Percentiles rank a stretch among this genome's conserved stretches.
Evolutionary conservation across 208 protist species (phyloP).

Genomic region (Leishmania arabica): DNA sequence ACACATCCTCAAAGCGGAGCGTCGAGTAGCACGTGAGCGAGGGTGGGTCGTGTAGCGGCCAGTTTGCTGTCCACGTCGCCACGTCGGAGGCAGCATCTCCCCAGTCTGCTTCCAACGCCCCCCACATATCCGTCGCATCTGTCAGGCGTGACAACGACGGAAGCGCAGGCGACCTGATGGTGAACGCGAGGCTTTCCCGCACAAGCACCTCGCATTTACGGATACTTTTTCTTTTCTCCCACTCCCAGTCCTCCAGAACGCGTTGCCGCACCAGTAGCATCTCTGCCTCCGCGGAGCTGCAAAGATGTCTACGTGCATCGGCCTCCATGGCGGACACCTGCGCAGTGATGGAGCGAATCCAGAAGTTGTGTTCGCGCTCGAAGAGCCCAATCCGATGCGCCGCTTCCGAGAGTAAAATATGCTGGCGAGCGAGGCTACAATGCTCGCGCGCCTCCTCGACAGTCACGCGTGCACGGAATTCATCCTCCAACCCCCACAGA

Average conservation of each 20-base stretch:
- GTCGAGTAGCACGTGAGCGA: conserved; percentile 2
- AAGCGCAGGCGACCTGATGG: not conserved
- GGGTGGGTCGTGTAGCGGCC: not conserved
- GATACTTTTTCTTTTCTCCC: not conserved
- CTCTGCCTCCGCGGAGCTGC: not conserved
- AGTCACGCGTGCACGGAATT: conserved; percentile 6
- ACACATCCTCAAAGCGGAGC: conserved; percentile 24
- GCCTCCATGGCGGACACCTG: conserved; percentile 11
- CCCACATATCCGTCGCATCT: conserved; percentile 9
- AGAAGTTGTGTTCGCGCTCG: not conserved
- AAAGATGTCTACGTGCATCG: conserved; percentile 2
- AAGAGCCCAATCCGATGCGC: not conserved
- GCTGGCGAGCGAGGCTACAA: not conserved
- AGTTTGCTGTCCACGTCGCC: conserved; percentile 1
- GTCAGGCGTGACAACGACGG: not conserved
- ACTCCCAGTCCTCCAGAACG: conserved; percentile 11
- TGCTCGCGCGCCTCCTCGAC: conserved; percentile 4
- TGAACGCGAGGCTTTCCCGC: not conserved
- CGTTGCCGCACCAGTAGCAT: not conserved
- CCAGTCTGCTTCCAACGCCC: conserved; percentile 8
- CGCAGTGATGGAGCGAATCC: not conserved
- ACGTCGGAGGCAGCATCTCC: conserved; percentile 4
- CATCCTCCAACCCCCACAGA: conserved; percentile 10
- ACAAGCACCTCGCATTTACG: conserved; percentile 3
- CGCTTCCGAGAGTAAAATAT: not conserved